These are phyloP conservation scores for Linnemannia elongata DNA, from an alignment of 192 early-diverging fungal genomes.

Conservation along the genomic window DNA sequence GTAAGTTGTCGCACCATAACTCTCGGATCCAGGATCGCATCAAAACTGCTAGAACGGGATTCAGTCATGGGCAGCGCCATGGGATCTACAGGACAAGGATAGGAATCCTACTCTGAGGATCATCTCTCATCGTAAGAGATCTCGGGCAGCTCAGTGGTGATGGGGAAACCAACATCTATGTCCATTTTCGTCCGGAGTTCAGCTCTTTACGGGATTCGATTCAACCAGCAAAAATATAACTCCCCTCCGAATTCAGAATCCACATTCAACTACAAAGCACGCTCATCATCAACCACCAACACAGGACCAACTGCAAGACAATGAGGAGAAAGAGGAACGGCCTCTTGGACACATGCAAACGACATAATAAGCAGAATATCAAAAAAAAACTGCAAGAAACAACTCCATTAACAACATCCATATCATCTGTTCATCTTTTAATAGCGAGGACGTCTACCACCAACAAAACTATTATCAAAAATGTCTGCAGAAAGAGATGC, in stretches of 20 bases:
- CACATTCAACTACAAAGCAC: neutral
- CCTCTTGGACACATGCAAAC: neutral
- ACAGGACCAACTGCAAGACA: neutral
- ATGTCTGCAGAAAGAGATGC: conserved; percentile 55
- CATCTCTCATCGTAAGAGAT: neutral
- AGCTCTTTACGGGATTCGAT: neutral
- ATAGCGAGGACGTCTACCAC: conserved; percentile 21
- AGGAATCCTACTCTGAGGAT: neutral
- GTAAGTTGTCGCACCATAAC: conserved; percentile 12
- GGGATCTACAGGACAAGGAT: neutral
- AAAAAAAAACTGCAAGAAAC: neutral
- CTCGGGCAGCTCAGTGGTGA: neutral
- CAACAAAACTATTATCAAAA: conserved; percentile 45
- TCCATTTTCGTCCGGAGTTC: neutral
- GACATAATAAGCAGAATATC: too few relatives aligned
- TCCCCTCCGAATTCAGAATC: neutral
- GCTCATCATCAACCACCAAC: neutral
- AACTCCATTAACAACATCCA: neutral
- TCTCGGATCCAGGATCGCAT: neutral
- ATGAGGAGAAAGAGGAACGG: neutral
- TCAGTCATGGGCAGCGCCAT: too few relatives aligned
- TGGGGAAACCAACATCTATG: neutral
- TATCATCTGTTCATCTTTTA: neutral
- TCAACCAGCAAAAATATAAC: neutral
- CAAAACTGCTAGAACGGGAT: neutral